Conservation (phyloP, 257 asterid species). For the Solanum gandarillasii region DNA sequence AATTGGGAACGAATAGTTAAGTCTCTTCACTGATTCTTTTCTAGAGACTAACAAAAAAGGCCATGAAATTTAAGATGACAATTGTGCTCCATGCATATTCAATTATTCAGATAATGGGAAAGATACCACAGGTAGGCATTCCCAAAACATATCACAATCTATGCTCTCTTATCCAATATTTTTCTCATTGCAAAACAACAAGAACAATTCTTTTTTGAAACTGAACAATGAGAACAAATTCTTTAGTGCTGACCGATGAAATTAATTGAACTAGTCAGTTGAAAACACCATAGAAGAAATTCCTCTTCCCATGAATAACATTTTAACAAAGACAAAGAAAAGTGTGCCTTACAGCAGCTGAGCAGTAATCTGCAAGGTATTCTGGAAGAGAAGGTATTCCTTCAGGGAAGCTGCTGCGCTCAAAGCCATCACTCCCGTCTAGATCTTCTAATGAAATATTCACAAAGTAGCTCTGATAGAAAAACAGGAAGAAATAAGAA, state of each 20-base stretch:
- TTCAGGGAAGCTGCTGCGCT: slow-evolving; percentile 50
- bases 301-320: neutral
- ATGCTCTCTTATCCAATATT: neutral
- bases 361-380: slow-evolving; percentile 69
- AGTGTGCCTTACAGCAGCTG: slow-evolving; percentile 52
- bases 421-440: slow-evolving; percentile 46
- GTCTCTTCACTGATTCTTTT: neutral
- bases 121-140: neutral
- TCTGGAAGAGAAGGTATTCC: slow-evolving; percentile 75
- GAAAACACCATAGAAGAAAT: neutral
- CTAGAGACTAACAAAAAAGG: neutral
- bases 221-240: neutral
- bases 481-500: slow-evolving; percentile 3
- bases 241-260: neutral
- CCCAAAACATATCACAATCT: neutral
- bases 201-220: neutral
- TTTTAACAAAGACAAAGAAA: neutral
- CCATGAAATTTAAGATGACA: neutral
- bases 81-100: neutral
- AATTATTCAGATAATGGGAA: neutral
- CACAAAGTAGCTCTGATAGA: slow-evolving; percentile 50
- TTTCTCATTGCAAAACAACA: neutral
- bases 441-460: slow-evolving; percentile 36
- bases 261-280: neutral
- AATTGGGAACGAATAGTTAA: neutral